Evolutionary conservation across 306 rosid genomes (phyloP), one percentile per base, ranked within the genome.

Genomic region (Prunus salicina): DNA sequence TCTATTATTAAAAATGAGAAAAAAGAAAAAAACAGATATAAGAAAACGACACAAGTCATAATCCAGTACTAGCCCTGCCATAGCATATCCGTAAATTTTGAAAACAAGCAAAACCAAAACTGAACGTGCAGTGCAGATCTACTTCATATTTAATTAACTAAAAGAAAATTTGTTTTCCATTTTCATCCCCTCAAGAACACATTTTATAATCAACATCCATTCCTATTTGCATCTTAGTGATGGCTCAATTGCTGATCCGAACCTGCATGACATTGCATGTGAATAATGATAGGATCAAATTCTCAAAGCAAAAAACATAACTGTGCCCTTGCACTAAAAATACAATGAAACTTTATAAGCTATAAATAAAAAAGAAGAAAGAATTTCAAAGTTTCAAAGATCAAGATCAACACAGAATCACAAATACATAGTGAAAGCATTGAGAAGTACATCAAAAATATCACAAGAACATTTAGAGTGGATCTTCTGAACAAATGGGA

Each of bases 51-150:
- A 22, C 67, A 8, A 63, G 24, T 63, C 45, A 63, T 22, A 15
- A 30, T 63, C 46, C 45, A 18, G 7, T 53, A 53, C 9, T 6
- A 53, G 24, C 12, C 58, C 20, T 53, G 15, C 19, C 47, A 45
- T 15, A 72, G 6, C 24, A 60, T 71, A 74, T 49, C 50, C 49
- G 22, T 8, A 28, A 62, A 63, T 74, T 49, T 30, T 12, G 71
- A 43, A 19, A 22, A n/a, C 22, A 5, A 27, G 30, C 46, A 28
- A 69, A 45, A 16, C 41, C 50, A 50, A 75, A 52, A 55, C 32
- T 15, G 24, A 38, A 52, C 38, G 52, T 50, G 47, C 51, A 63
- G 12, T 30, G 64, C 45, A 43, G 72, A 78, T 64, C 82, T 63
- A 41, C 60, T 24, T 6, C 34, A 61, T 9, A 30, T 7, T 60